phyloP scores from a whole-genome alignment of 2,329 filamentous ascomycete species.

The Basipetospora chlamydospora region DNA sequence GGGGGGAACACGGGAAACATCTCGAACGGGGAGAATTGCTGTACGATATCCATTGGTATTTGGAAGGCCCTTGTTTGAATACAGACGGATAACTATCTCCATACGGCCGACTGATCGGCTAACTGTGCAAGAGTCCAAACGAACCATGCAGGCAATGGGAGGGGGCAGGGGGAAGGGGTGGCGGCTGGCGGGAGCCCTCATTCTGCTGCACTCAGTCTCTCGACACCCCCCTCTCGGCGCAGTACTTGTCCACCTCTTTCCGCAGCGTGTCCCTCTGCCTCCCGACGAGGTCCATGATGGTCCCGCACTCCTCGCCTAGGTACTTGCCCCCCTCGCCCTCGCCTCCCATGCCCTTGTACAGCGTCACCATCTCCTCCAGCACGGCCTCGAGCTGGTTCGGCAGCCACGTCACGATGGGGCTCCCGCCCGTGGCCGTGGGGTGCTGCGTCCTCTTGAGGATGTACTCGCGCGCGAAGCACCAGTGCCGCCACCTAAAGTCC shows the following conservation, averaged over 20 bases:
- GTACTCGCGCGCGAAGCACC: constrained; percentile 75
- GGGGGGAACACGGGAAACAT: no score
- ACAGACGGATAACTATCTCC: no score
- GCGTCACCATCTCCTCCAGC: constrained; percentile 51
- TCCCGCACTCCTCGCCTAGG: constrained; percentile 31
- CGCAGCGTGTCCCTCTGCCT: constrained; percentile 50
- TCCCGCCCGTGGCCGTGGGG: constrained; percentile 66
- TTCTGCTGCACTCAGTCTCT: constrained; percentile 3
- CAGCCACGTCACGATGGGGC: constrained; percentile 72
- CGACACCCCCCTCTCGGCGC: constrained; percentile 40
- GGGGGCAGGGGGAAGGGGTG: no score
- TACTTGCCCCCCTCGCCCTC: constrained; percentile 21
- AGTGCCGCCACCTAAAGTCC: constrained; percentile 72
- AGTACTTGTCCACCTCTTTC: constrained; percentile 67
- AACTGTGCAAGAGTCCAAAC: no score
- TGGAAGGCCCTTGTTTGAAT: no score
- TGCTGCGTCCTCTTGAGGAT: constrained; percentile 66
- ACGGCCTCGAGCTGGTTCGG: constrained; percentile 70
- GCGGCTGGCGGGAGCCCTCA: background rate
- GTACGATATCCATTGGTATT: no score
- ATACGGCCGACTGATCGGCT: no score
- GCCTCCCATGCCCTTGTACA: constrained; percentile 33
- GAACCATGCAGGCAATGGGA: no score
- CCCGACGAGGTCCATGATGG: constrained; percentile 53
- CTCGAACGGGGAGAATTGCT: no score